These are phyloP conservation scores for Xylaria sp. DNA, from an alignment of 2,329 filamentous ascomycete genomes.

Conservation along the genomic window DNA sequence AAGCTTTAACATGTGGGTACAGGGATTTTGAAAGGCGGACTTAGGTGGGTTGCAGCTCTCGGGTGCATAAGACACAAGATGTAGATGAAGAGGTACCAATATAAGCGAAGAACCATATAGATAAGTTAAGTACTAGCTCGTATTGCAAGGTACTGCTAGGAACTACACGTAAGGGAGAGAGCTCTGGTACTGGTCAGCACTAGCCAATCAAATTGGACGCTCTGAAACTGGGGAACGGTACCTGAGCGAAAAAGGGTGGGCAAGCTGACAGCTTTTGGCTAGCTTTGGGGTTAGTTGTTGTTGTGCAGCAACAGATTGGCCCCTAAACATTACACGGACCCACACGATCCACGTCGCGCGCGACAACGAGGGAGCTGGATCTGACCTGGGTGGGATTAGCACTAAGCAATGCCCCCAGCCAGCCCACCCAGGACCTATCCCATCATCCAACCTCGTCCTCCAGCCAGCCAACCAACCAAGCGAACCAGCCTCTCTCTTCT, in stretches of 20 bases:
- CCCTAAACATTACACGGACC: conserved; percentile 40
- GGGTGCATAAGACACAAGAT: background rate
- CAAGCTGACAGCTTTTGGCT: conserved; percentile 24
- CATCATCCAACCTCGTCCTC: conserved; percentile 26
- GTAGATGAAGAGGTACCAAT: background rate
- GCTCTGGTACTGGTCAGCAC: background rate
- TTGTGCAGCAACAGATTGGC: conserved; percentile 44
- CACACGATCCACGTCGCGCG: conserved; percentile 42
- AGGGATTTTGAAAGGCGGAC: background rate
- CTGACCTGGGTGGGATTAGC: background rate
- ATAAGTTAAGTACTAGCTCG: too few relatives aligned
- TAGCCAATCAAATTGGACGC: conserved; percentile 16
- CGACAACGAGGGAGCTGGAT: conserved; percentile 21
- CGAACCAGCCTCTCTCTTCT: conserved; percentile 39
- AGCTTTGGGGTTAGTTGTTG: conserved; percentile 34
- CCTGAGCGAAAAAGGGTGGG: conserved; percentile 18
- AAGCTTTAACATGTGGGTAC: too few relatives aligned
- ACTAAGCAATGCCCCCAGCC: conserved; percentile 3
- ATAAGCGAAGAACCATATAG: background rate
- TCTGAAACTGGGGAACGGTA: conserved; percentile 24
- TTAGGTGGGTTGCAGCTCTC: background rate
- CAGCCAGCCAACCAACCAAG: conserved; percentile 42
- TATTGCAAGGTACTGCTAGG: background rate
- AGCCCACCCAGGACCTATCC: background rate
- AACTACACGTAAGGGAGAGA: background rate